Base-by-base conservation (phyloP, 169 alveolate genomes). In the Miamiensis avidus region DNA sequence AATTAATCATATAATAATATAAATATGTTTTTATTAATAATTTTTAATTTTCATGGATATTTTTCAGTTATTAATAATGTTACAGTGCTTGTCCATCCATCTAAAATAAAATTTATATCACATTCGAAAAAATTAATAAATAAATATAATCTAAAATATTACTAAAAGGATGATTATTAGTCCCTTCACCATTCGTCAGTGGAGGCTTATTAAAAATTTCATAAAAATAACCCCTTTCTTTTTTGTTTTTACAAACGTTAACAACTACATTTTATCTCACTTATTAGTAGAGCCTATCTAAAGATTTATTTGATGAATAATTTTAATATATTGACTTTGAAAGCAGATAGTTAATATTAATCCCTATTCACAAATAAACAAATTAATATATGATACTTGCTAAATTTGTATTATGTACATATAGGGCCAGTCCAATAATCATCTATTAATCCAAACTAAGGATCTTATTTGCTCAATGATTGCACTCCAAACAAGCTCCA, bases 381-480 rank as follows among this genome's bases (percentile, higher is more conserved):
- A n/a, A n/a, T n/a, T n/a, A n/a, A n/a, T n/a, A n/a, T n/a, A n/a
- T n/a, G n/a, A n/a, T n/a, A n/a, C n/a, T n/a, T n/a, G n/a, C n/a
- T n/a, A n/a, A n/a, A n/a, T n/a, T n/a, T n/a, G n/a, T n/a, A n/a
- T n/a, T n/a, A n/a, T n/a, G n/a, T n/a, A n/a, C 89, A 85, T 33
- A 85, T 85, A 72, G 89, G 89, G 32, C 89, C 89, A 49, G 81
- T 84, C 89, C 89, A 85, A 85, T 85, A 85, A 72, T 85, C 78
- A 16, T 78, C 64, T 20, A 29, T 31, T 34, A 34, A 29, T 69
- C 89, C 82, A 34, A 85, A 85, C n/a, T 85, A 78, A 32, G 65
- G 49, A 29, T 79, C 76, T 25, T 64, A 30, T n/a, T 25, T 26
- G 29, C 81, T 82, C 27, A 85, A 72, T 31, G 85, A 76, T 85